These are phyloP conservation scores for Solanum boliviense DNA, from an alignment of 257 asterid species.

Conservation along the genomic window DNA sequence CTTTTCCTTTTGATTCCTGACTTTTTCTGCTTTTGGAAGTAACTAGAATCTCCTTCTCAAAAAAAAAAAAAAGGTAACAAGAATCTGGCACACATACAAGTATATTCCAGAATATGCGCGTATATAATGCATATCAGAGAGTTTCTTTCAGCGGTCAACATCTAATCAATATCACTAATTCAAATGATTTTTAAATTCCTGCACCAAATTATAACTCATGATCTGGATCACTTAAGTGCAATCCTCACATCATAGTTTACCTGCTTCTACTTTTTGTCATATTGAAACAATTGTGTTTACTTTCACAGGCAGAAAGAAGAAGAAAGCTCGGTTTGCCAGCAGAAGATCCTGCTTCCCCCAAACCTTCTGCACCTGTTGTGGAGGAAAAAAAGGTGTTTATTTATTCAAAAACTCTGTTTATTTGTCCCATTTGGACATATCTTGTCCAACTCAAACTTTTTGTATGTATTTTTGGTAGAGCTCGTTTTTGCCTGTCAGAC, in stretches of 20 bases:
- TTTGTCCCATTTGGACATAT: slow-evolving; percentile 1
- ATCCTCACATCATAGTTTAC: background rate
- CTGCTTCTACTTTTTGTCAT: background rate
- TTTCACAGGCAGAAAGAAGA: slow-evolving; percentile 91
- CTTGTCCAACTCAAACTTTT: slow-evolving; percentile 3
- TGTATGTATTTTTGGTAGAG: slow-evolving; percentile 39
- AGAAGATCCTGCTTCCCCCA: slow-evolving; percentile 53
- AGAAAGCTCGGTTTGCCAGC: slow-evolving; percentile 88
- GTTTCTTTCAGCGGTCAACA: background rate
- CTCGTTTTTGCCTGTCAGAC: slow-evolving; percentile 59
- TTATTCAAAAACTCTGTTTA: background rate
- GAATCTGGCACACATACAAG: background rate
- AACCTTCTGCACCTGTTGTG: slow-evolving; percentile 70
- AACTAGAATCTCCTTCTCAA: background rate
- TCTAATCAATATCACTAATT: background rate
- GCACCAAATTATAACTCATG: background rate
- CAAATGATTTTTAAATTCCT: background rate
- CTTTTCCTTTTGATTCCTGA: background rate
- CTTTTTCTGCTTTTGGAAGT: background rate
- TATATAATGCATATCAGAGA: background rate
- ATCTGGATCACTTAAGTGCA: background rate
- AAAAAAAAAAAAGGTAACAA: background rate
- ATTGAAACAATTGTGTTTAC: slow-evolving; percentile 3
- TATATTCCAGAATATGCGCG: background rate
- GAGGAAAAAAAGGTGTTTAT: slow-evolving; percentile 75